phyloP scores from a whole-genome alignment of 345 rosid genomes.

The Noccaea caerulescens region DNA sequence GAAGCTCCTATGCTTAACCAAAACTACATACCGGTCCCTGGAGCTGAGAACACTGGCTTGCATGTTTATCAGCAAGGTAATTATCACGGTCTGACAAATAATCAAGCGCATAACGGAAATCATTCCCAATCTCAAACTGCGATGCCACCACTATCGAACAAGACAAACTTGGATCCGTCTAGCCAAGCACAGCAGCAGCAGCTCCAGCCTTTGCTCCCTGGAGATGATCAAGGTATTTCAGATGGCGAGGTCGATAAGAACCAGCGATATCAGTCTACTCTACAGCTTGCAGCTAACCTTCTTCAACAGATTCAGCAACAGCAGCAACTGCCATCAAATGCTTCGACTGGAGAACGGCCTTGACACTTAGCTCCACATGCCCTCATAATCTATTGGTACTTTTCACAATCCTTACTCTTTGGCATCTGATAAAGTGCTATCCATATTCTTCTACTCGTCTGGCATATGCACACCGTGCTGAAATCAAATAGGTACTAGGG shows the following conservation, averaged over 20 bases:
- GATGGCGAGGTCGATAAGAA: constrained; percentile 79
- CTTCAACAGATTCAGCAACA: constrained; percentile 81
- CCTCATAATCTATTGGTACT: constrained; percentile 47
- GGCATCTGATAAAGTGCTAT: not conserved
- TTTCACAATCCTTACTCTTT: constrained; percentile 20
- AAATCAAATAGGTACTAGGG: not conserved
- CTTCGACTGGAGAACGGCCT: constrained; percentile 52
- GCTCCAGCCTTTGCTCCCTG: constrained; percentile 55
- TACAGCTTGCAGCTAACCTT: constrained; percentile 90
- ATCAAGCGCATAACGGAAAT: constrained; percentile 57
- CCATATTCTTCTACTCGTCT: not conserved
- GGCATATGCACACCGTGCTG: constrained; percentile 2
- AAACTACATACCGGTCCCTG: constrained; percentile 55
- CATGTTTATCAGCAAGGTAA: constrained; percentile 54
- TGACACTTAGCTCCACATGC: constrained; percentile 44
- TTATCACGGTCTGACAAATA: constrained; percentile 45
- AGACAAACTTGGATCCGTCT: constrained; percentile 50
- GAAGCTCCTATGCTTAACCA: constrained; percentile 50
- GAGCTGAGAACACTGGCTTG: constrained; percentile 48
- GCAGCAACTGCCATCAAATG: constrained; percentile 54
- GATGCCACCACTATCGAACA: constrained; percentile 50
- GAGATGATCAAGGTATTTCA: constrained; percentile 53
- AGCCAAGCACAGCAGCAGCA: constrained; percentile 62
- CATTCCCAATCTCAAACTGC: constrained; percentile 53
- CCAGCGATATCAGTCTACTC: constrained; percentile 87